Conservation (phyloP, 1,139 yeast genomes). For the Saccharomyces hybrid region DNA sequence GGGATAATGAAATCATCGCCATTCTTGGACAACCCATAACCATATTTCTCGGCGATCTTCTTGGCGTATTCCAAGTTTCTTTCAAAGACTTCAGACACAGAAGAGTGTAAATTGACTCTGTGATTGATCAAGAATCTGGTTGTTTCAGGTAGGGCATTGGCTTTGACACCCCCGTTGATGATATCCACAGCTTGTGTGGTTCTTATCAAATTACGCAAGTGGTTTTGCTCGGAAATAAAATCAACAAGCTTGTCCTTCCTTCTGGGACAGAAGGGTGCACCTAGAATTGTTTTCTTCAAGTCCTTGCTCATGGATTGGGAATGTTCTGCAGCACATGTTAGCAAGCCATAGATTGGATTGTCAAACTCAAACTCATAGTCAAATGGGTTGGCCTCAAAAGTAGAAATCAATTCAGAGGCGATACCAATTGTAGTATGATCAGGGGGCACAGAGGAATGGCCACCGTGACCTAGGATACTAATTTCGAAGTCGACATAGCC, state of each 20-base stretch:
- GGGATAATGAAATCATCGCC: constrained; percentile 18
- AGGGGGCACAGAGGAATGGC: constrained; percentile 69
- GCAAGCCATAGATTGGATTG: constrained; percentile 42
- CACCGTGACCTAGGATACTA: constrained; percentile 52
- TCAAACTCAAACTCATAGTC: constrained; percentile 37
- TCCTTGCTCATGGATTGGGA: constrained; percentile 14
- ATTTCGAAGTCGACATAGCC: constrained; percentile 49
- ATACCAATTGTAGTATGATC: constrained; percentile 69
- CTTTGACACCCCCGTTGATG: no score
- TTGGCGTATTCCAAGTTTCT: constrained; percentile 36
- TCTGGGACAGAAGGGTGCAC: constrained; percentile 17
- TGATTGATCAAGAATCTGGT: constrained; percentile 48
- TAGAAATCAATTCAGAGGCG: constrained; percentile 43
- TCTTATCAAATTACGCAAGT: constrained; percentile 37
- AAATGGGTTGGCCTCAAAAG: constrained; percentile 46
- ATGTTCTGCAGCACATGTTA: constrained; percentile 42
- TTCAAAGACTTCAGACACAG: constrained; percentile 38
- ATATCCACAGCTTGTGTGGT: constrained; percentile 58
- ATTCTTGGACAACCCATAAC: constrained; percentile 38
- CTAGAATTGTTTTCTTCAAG: constrained; percentile 17
- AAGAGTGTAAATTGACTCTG: constrained; percentile 45
- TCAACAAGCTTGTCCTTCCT: constrained; percentile 18
- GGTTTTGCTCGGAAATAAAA: constrained; percentile 25
- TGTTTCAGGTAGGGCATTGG: constrained; percentile 43
- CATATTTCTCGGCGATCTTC: constrained; percentile 39